phyloP scores from a whole-genome alignment of 176 grass and related monocot genomes.

The Eremochloa ophiuroides region DNA sequence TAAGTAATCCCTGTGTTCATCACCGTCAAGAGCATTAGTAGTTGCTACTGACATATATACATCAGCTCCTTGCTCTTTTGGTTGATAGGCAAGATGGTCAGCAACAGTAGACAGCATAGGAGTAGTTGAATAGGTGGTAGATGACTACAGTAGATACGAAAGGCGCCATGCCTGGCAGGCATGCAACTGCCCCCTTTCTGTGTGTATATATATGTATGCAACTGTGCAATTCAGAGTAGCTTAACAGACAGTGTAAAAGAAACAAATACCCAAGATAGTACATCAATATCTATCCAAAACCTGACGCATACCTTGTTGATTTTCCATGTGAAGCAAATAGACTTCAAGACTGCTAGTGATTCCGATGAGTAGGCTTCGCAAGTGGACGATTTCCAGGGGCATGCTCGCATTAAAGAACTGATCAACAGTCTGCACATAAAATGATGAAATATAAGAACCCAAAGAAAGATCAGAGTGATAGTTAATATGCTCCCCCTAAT shows the following conservation, averaged over 20 bases:
- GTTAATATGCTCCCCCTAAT: background rate
- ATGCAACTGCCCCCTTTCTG: background rate
- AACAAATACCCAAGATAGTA: constrained; percentile 1
- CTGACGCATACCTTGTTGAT: constrained; percentile 76
- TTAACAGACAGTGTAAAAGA: background rate
- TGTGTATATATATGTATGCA: background rate
- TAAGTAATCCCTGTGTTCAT: background rate
- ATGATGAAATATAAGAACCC: constrained; percentile 24
- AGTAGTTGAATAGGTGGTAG: background rate
- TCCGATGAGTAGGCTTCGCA: constrained; percentile 80
- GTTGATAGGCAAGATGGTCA: background rate
- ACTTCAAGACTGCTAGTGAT: constrained; percentile 69
- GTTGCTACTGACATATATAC: background rate
- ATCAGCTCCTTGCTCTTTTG: background rate
- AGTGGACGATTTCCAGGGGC: constrained; percentile 65
- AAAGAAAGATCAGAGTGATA: constrained; percentile 21
- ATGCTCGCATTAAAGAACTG: constrained; percentile 79
- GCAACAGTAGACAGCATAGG: background rate
- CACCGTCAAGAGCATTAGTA: background rate
- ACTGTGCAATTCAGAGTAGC: background rate
- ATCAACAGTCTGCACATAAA: constrained; percentile 63
- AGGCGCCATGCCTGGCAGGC: background rate
- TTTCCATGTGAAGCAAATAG: constrained; percentile 75
- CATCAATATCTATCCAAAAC: constrained; percentile 4
- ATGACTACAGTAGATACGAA: background rate